Percentiles rank a stretch among this genome's conserved stretches.
Evolutionary conservation across 1,139 yeast genomes (phyloP).

Genomic region (Nakaseomyces bracarensis): DNA sequence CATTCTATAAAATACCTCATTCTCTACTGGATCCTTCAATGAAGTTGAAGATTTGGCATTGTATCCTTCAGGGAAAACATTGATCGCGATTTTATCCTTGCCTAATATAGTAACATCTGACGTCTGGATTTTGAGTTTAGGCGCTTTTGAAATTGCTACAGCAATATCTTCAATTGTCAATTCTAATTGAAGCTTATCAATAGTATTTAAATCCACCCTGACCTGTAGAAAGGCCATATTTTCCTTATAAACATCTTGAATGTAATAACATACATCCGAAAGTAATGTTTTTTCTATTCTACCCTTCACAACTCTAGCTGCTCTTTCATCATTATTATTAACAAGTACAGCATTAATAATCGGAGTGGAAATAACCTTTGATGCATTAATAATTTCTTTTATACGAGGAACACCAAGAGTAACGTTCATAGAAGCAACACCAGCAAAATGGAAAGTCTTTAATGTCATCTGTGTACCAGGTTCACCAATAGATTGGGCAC

Average conservation of each 20-base stretch:
- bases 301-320: slow-evolving; percentile 97
- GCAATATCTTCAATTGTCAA: slow-evolving; percentile 80
- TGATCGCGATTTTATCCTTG: slow-evolving; percentile 63
- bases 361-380: slow-evolving; percentile 91
- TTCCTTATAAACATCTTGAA: slow-evolving; percentile 89
- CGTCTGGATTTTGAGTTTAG: slow-evolving; percentile 74
- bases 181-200: slow-evolving; percentile 85
- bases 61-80: slow-evolving; percentile 52
- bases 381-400: slow-evolving; percentile 95
- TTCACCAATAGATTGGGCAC: slow-evolving; percentile 98
- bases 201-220: slow-evolving; percentile 73
- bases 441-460: slow-evolving; percentile 98
- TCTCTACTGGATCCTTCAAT: slow-evolving; percentile 41
- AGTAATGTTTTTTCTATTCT: slow-evolving; percentile 87
- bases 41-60: slow-evolving; percentile 36
- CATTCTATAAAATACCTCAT: slow-evolving; percentile 76
- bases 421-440: slow-evolving; percentile 98
- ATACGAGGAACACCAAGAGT: slow-evolving; percentile 99
- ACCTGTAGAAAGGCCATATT: slow-evolving; percentile 72
- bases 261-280: slow-evolving; percentile 76
- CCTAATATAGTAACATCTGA: slow-evolving; percentile 67
- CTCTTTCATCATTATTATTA: slow-evolving; percentile 89
- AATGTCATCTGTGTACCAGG: slow-evolving; percentile 99
- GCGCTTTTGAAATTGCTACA: slow-evolving; percentile 70
- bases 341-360: slow-evolving; percentile 91